Percentiles rank a stretch among this genome's conserved stretches.
These are phyloP conservation scores for Aspergillus neoniger DNA, from an alignment of 2,329 filamentous ascomycete species.

Conservation along the genomic window DNA sequence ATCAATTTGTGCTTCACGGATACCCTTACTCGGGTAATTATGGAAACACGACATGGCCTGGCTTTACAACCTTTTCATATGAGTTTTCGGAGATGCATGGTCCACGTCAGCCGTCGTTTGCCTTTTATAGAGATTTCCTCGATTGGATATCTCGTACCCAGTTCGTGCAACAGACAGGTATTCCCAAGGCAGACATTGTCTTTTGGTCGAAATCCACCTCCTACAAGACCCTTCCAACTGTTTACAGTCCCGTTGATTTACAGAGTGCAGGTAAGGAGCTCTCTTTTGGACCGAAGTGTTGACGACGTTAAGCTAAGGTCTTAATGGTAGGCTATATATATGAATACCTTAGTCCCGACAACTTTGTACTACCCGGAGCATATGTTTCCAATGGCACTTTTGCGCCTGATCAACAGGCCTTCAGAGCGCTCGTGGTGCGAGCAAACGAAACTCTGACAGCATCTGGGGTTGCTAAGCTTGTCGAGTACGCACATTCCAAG, in stretches of 20 bases:
- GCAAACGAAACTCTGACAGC: slow-evolving; percentile 42
- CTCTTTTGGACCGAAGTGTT: not conserved
- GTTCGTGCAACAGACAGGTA: not conserved
- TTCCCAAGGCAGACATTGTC: slow-evolving; percentile 1
- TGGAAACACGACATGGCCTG: slow-evolving; percentile 53
- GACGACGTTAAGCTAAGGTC: not conserved
- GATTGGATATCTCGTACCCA: not conserved
- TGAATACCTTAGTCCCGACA: slow-evolving; percentile 50
- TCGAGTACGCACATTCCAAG: slow-evolving; percentile 39
- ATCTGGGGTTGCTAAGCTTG: slow-evolving; percentile 35
- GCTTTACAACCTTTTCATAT: slow-evolving; percentile 48
- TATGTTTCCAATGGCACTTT: slow-evolving; percentile 40
- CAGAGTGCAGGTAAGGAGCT: not conserved
- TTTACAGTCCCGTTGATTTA: not conserved
- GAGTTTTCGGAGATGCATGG: slow-evolving; percentile 48
- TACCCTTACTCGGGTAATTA: slow-evolving; percentile 46
- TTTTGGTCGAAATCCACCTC: slow-evolving; percentile 5
- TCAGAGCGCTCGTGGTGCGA: slow-evolving; percentile 47
- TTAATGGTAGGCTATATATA: slow-evolving; percentile 41
- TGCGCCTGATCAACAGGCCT: slow-evolving; percentile 43
- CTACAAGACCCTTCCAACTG: not conserved
- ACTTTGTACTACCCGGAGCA: slow-evolving; percentile 44
- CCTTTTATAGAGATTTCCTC: not conserved
- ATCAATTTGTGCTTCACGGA: slow-evolving; percentile 50
- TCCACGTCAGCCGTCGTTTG: slow-evolving; percentile 40